These are phyloP conservation scores for Guyanaporus albipodus DNA, from an alignment of 768 basidiomycete species.

Conservation along the genomic window DNA sequence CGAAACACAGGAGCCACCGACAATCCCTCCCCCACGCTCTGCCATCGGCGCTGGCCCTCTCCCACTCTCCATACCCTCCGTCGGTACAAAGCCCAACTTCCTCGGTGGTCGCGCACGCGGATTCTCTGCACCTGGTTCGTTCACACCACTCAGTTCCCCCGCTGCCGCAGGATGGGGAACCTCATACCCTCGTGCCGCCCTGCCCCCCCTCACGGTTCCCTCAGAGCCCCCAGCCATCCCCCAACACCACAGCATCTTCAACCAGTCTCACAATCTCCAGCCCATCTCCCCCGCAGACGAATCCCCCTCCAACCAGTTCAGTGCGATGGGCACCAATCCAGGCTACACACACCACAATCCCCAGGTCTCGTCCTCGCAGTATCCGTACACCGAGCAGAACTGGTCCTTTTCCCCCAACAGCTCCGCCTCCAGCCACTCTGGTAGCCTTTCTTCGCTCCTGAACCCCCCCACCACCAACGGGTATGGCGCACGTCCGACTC, in stretches of 20 bases:
- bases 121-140: constrained; percentile 81
- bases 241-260: constrained; percentile 55
- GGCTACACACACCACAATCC: constrained; percentile 29
- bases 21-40: constrained; percentile 73
- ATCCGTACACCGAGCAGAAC: constrained; percentile 62
- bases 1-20: constrained; percentile 62
- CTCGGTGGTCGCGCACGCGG: constrained; percentile 65
- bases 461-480: constrained; percentile 55
- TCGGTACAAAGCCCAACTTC: constrained; percentile 32
- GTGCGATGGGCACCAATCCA: constrained; percentile 35
- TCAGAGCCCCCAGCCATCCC: constrained; percentile 64
- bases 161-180: constrained; percentile 56
- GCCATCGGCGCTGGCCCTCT: constrained; percentile 65
- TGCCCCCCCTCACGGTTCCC: constrained; percentile 82
- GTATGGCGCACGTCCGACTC: constrained; percentile 51
- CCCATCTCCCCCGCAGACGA: constrained; percentile 71
- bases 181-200: constrained; percentile 55
- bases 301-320: constrained; percentile 49
- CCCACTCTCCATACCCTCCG: constrained; percentile 58
- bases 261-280: constrained; percentile 55
- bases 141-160: constrained; percentile 63
- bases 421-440: constrained; percentile 60
- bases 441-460: constrained; percentile 72
- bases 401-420: constrained; percentile 48
- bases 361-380: constrained; percentile 51